phyloP scores from a whole-genome alignment of 805 yeast genomes.

The Saturnispora kantuleensis region DNA sequence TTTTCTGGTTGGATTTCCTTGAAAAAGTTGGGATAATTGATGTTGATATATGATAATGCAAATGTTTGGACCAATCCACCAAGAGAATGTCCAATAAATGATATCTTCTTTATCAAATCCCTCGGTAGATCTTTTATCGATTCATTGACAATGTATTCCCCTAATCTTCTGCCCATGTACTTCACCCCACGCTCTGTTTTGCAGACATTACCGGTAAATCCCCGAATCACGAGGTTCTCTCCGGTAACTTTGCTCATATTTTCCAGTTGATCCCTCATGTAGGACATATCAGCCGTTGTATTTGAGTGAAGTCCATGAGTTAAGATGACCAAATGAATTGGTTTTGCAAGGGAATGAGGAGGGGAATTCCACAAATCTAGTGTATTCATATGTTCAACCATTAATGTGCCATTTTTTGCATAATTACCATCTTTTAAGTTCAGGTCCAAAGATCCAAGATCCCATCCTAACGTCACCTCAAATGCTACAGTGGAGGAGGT shows the following conservation, averaged over 20 bases:
- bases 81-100: slow-evolving; percentile 86
- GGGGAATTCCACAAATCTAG: slow-evolving; percentile 70
- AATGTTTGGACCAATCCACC: slow-evolving; percentile 91
- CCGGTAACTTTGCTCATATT: slow-evolving; percentile 30
- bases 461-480: slow-evolving; percentile 46
- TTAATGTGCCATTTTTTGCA: slow-evolving; percentile 18
- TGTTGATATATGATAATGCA: slow-evolving; percentile 72
- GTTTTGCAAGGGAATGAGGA: slow-evolving; percentile 35
- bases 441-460: slow-evolving; percentile 29
- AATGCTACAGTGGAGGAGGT: slow-evolving; percentile 59
- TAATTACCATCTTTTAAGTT: slow-evolving; percentile 18
- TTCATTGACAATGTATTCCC: slow-evolving; percentile 54
- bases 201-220: slow-evolving; percentile 74
- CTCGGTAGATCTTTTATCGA: slow-evolving; percentile 19
- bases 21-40: slow-evolving; percentile 64
- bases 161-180: slow-evolving; percentile 74
- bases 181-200: slow-evolving; percentile 84
- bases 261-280: slow-evolving; percentile 72
- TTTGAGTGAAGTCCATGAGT: slow-evolving; percentile 94
- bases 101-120: slow-evolving; percentile 36
- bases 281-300: slow-evolving; percentile 82
- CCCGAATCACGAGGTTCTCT: slow-evolving; percentile 71
- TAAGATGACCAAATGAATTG: slow-evolving; percentile 72
- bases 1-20: slow-evolving; percentile 57
- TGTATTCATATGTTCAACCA: slow-evolving; percentile 49